These are phyloP conservation scores for Poronia punctata DNA, from an alignment of 495 filamentous ascomycete species.

Conservation along the genomic window DNA sequence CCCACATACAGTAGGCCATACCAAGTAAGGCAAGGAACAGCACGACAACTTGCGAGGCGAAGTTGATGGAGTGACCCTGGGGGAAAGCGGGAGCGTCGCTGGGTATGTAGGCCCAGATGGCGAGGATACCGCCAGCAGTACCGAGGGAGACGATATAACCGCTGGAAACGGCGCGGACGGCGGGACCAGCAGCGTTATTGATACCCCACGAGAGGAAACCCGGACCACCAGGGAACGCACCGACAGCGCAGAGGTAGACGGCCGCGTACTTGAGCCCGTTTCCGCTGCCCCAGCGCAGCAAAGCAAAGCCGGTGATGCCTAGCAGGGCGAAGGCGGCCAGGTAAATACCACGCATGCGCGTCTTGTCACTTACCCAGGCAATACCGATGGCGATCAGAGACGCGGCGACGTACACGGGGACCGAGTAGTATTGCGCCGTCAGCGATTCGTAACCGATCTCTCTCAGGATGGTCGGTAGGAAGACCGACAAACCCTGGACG, in stretches of 20 bases:
- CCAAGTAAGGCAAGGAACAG: conserved; percentile 38
- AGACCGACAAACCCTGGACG: conserved; percentile 43
- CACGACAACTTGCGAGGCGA: conserved; percentile 39
- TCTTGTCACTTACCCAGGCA: conserved; percentile 53
- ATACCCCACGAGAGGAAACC: conserved; percentile 51
- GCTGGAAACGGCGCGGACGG: conserved; percentile 48
- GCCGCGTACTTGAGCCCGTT: conserved; percentile 32
- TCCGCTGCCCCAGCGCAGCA: conserved; percentile 23
- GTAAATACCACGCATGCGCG: conserved; percentile 56
- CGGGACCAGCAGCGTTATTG: conserved; percentile 50
- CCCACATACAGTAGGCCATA: conserved; percentile 44
- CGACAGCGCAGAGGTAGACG: conserved; percentile 43
- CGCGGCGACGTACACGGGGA: conserved; percentile 47
- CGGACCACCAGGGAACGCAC: conserved; percentile 47
- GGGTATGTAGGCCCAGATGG: conserved; percentile 50
- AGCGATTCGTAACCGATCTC: conserved; percentile 41
- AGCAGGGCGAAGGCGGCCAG: conserved; percentile 36
- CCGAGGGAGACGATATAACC: conserved; percentile 50
- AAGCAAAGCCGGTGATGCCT: conserved; percentile 38
- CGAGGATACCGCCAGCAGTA: conserved; percentile 49
- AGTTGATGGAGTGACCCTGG: conserved; percentile 54
- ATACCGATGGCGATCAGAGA: conserved; percentile 50
- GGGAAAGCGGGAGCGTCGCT: conserved; percentile 43
- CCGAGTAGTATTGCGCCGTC: conserved; percentile 41
- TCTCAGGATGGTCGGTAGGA: conserved; percentile 44